A percentile compares a stretch with the other conserved stretches of the same genome.
Conservation (phyloP, 2,329 filamentous ascomycete species). For the Shiraia sp. region DNA sequence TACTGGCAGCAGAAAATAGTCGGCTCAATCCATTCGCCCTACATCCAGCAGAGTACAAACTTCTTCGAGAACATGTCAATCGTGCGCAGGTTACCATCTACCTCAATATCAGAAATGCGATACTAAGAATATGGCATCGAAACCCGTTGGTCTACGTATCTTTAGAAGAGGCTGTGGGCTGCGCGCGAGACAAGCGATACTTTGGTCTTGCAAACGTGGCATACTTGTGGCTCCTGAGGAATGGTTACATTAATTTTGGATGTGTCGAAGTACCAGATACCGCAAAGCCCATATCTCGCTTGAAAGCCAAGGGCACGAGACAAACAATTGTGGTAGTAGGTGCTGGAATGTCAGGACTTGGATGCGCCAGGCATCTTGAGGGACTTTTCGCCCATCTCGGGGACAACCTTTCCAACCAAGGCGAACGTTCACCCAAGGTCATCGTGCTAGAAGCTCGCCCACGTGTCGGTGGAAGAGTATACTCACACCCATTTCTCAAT, state of each 20-base stretch:
- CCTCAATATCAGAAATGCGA: slow-evolving; percentile 93
- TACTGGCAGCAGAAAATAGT: slow-evolving; percentile 85
- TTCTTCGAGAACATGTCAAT: slow-evolving; percentile 81
- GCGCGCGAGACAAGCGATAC: slow-evolving; percentile 83
- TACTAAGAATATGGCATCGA: slow-evolving; percentile 84
- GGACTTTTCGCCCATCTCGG: slow-evolving; percentile 81
- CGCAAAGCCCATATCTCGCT: slow-evolving; percentile 37
- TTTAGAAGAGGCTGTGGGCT: slow-evolving; percentile 84
- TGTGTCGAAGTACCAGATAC: slow-evolving; percentile 73
- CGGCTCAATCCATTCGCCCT: slow-evolving; percentile 87
- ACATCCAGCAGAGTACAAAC: slow-evolving; percentile 79
- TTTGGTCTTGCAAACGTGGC: slow-evolving; percentile 87
- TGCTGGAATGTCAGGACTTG: slow-evolving; percentile 90
- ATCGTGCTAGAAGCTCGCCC: slow-evolving; percentile 84
- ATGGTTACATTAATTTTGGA: slow-evolving; percentile 96
- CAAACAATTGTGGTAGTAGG: slow-evolving; percentile 86
- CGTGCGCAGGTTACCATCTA: slow-evolving; percentile 91
- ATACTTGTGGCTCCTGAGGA: slow-evolving; percentile 87
- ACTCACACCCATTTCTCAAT: slow-evolving; percentile 74
- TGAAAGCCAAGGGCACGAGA: slow-evolving; percentile 52
- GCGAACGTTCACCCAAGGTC: slow-evolving; percentile 72
- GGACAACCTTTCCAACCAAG: slow-evolving; percentile 65
- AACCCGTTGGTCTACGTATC: slow-evolving; percentile 84
- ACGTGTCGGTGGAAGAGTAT: slow-evolving; percentile 88
- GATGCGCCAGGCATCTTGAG: slow-evolving; percentile 89